A percentile compares a stretch with the other conserved stretches of the same genome.
Evolutionary conservation across 1,284 basidiomycete species (phyloP).

Genomic region (Melampsora abietis-canadensis): DNA sequence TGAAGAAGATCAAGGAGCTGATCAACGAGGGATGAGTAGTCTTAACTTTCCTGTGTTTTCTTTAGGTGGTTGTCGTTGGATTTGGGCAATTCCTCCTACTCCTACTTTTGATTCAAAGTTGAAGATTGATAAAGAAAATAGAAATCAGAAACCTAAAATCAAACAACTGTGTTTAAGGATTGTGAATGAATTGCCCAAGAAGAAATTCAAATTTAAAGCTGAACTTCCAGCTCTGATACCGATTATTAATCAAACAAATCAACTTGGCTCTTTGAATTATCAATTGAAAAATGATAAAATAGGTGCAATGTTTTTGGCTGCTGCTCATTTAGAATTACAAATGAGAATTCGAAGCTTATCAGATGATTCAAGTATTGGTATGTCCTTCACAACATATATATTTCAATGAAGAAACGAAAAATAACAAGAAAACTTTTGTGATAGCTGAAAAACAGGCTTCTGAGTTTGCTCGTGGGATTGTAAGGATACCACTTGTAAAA

Average conservation of each 20-base stretch:
- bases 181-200: conserved; percentile 24
- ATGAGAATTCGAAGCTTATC: too few species aligned
- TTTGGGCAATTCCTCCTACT: conserved; percentile 12
- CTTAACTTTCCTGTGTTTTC: conserved; percentile 26
- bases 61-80: conserved; percentile 30
- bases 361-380: too few species aligned
- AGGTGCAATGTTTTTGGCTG: background rate
- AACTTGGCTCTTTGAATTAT: background rate
- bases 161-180: conserved; percentile 35
- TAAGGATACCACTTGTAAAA: too few species aligned
- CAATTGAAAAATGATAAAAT: background rate
- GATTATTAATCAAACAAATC: background rate
- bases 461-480: too few species aligned
- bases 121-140: background rate
- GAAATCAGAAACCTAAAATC: background rate
- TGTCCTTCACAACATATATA: too few species aligned
- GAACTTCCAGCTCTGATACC: background rate
- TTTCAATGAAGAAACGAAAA: too few species aligned
- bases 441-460: too few species aligned
- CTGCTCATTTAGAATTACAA: background rate
- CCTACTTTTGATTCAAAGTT: background rate
- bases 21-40: conserved; percentile 8
- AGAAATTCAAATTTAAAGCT: conserved; percentile 5
- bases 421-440: too few species aligned
- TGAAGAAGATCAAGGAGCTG: conserved; percentile 20